phyloP scores from a whole-genome alignment of 768 basidiomycete genomes.

The Macrolepiota albuminosa region DNA sequence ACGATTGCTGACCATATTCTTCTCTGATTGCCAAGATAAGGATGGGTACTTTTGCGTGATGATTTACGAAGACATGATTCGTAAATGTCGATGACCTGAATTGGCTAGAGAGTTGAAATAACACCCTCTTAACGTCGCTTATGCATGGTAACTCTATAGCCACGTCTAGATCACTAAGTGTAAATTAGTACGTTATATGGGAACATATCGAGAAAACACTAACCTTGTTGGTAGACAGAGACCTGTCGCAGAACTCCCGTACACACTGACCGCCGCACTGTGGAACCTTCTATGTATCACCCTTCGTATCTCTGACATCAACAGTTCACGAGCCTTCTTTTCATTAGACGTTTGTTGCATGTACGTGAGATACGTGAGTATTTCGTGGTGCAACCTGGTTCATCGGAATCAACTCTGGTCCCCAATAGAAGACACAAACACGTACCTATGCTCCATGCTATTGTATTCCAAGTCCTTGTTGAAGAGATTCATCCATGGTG shows the following conservation, averaged over 20 bases:
- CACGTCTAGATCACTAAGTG: constrained; percentile 31
- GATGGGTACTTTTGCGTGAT: constrained; percentile 49
- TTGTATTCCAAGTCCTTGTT: constrained; percentile 10
- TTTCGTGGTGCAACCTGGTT: constrained; percentile 59
- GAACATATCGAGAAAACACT: constrained; percentile 16
- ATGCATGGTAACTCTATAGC: constrained; percentile 21
- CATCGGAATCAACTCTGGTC: not conserved
- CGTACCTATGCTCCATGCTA: constrained; percentile 26
- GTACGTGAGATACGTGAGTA: constrained; percentile 50
- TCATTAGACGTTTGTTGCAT: constrained; percentile 53
- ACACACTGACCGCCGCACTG: constrained; percentile 44
- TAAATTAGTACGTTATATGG: not conserved
- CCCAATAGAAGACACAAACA: not conserved
- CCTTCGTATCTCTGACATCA: constrained; percentile 42
- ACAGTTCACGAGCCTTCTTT: constrained; percentile 35
- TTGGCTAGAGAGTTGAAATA: constrained; percentile 44
- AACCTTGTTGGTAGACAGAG: constrained; percentile 61
- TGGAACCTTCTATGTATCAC: constrained; percentile 41
- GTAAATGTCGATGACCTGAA: constrained; percentile 43
- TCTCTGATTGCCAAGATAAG: constrained; percentile 50
- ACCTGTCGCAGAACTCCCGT: constrained; percentile 58
- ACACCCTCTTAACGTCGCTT: constrained; percentile 31
- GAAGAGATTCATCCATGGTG: constrained; percentile 17
- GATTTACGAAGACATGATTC: constrained; percentile 25
- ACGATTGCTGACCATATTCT: constrained; percentile 27